Evolutionary conservation across 2,329 filamentous ascomycete species (phyloP).

Genomic region (Clonostachys sp.): DNA sequence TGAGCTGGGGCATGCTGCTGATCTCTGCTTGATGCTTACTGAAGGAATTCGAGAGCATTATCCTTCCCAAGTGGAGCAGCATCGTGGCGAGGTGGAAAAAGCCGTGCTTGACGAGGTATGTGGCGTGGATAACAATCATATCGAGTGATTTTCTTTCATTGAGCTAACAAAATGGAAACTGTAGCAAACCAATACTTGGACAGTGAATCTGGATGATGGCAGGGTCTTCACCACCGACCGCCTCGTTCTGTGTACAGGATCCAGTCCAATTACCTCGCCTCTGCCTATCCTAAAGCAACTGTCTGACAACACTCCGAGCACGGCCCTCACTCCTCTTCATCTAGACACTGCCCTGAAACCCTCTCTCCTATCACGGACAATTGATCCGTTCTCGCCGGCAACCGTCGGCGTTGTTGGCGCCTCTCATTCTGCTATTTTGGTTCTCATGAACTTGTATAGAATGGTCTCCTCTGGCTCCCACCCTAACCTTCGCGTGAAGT

Average conservation of each 20-base stretch:
- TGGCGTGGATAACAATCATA: no score
- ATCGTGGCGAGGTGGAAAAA: background rate
- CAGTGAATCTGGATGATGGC: conserved; percentile 18
- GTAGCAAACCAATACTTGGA: no score
- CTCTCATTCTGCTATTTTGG: conserved; percentile 59
- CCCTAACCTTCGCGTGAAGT: conserved; percentile 49
- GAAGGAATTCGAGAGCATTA: conserved; percentile 19
- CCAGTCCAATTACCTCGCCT: conserved; percentile 39
- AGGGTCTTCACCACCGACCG: conserved; percentile 22
- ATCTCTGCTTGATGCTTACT: conserved; percentile 41
- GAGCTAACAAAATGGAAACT: no score
- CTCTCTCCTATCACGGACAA: conserved; percentile 30
- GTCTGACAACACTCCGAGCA: conserved; percentile 9
- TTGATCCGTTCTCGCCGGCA: conserved; percentile 15
- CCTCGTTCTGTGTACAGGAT: conserved; percentile 3
- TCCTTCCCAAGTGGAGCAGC: background rate
- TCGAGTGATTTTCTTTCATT: no score
- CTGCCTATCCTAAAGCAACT: conserved; percentile 42
- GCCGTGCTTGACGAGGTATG: no score
- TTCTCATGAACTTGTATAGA: conserved; percentile 54
- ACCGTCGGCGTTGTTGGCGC: conserved; percentile 56
- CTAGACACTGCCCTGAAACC: conserved; percentile 54
- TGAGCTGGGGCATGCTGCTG: conserved; percentile 50
- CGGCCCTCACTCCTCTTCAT: conserved; percentile 18
- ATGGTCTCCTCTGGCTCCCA: conserved; percentile 42